Base-by-base conservation (phyloP, 768 basidiomycete genomes). In the Trametopsis cervina region DNA sequence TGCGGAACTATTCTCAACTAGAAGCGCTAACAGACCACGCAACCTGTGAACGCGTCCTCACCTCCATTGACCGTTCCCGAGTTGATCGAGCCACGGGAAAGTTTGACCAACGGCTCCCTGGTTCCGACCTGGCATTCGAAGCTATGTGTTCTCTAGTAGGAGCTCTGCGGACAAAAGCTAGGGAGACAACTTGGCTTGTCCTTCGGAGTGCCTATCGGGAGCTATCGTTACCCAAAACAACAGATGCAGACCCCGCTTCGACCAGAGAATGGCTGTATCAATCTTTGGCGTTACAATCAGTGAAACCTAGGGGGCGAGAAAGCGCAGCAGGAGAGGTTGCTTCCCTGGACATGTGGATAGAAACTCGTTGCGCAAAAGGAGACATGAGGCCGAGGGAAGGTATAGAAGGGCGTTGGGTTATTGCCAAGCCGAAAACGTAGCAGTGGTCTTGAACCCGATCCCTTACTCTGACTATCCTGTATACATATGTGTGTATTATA, bases 191-290 rank as follows among this genome's bases (percentile, higher is more conserved):
- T 2, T 88, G 85, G 85, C 58, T 42, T 0, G 63, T 84, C 13
- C 55, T 88, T 38, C 77, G 83, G 24, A 67, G 73, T 18, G 77
- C 77, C 0, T 87, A 88, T 60, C 70, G 82, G 39, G 85, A 87
- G 56, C 47, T 86, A 15, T 65, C 66, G 24, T 74, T 69, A 51
- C 66, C 67, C 50, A 60, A 65, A 20, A 62, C 64, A 1, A 58
- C 65, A 5, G 60, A 63, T 21, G 50, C 46, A 25, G 41, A 52
- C n/a, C 39, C 21, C 4, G 51, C 61, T 37, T 36, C 56, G 15
- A 56, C 54, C 38, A 51, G 20, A 70, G 69, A n/a, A 54, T 87
- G 18, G 73, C 68, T 47, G 63, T 38, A 57, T 68, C 40, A 59
- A 25, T 63, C 59, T 38, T 44, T 63, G 15, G 49, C 50, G 1